A percentile compares a stretch with the other conserved stretches of the same genome.
These are phyloP conservation scores for Candida albicans DNA, from an alignment of 1,139 yeast genomes.

Conservation along the genomic window DNA sequence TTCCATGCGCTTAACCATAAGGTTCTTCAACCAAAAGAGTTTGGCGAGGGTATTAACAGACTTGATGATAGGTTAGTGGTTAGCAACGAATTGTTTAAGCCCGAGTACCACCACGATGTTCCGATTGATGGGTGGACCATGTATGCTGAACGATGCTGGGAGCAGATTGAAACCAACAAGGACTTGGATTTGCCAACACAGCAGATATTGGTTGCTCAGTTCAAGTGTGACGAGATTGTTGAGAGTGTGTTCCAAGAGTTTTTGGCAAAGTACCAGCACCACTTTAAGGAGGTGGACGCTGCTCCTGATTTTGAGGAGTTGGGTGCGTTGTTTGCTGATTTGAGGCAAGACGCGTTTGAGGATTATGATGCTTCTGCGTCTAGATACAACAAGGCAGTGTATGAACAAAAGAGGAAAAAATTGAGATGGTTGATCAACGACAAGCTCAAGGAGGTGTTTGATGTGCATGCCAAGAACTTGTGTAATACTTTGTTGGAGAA, in stretches of 20 bases:
- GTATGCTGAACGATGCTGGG: slow-evolving; percentile 92
- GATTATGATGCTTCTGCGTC: slow-evolving; percentile 70
- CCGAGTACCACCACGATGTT: slow-evolving; percentile 76
- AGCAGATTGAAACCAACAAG: slow-evolving; percentile 86
- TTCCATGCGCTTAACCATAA: slow-evolving; percentile 87
- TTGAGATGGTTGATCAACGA: slow-evolving; percentile 48
- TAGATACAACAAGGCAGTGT: slow-evolving; percentile 66
- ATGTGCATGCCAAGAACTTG: slow-evolving; percentile 27
- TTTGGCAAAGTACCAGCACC: slow-evolving; percentile 30
- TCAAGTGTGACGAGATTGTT: slow-evolving; percentile 89
- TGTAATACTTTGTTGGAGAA: slow-evolving; percentile 14
- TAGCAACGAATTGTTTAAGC: slow-evolving; percentile 52
- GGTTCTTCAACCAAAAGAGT: slow-evolving; percentile 73
- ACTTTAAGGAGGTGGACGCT: slow-evolving; percentile 16
- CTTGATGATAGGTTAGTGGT: slow-evolving; percentile 62
- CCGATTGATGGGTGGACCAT: slow-evolving; percentile 97
- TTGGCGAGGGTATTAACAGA: slow-evolving; percentile 57
- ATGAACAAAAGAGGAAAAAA: slow-evolving; percentile 55
- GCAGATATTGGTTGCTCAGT: slow-evolving; percentile 90
- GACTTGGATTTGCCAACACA: slow-evolving; percentile 96
- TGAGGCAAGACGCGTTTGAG: slow-evolving; percentile 47
- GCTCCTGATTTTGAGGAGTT: slow-evolving; percentile 35
- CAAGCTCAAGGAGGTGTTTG: slow-evolving; percentile 46
- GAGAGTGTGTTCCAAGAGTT: slow-evolving; percentile 51
- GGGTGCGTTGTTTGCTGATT: slow-evolving; percentile 40